Conservation (phyloP, 768 basidiomycete genomes). For the Boletus rubescentipes region DNA sequence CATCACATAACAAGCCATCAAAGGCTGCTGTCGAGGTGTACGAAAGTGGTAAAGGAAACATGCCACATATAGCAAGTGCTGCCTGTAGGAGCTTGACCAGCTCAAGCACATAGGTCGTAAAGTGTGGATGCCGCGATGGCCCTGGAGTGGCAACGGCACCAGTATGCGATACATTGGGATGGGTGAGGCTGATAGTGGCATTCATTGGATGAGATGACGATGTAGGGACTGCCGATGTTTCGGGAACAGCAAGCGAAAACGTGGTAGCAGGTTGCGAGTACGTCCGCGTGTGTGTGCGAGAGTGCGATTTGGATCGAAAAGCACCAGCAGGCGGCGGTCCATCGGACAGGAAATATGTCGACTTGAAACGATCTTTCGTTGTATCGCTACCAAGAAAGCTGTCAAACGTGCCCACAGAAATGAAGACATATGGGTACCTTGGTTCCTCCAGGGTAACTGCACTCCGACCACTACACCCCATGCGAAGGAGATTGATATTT, state of each 20-base stretch:
- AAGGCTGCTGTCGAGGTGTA: conserved; percentile 19
- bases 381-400: conserved; percentile 51
- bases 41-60: conserved; percentile 42
- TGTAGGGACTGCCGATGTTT: conserved; percentile 24
- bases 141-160: conserved; percentile 5
- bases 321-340: conserved; percentile 18
- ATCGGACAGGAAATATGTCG: conserved; percentile 62
- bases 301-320: conserved; percentile 30
- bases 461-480: conserved; percentile 78
- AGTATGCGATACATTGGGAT: conserved; percentile 17
- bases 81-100: conserved; percentile 75
- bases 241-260: conserved; percentile 22
- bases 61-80: conserved; percentile 67
- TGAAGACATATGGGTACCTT: conserved; percentile 37
- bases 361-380: conserved; percentile 77
- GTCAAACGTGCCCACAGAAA: conserved; percentile 4
- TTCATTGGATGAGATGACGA: conserved; percentile 22
- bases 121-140: conserved; percentile 38
- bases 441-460: conserved; percentile 79
- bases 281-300: conserved; percentile 29
- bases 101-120: conserved; percentile 69
- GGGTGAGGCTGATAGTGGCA: conserved; percentile 10
- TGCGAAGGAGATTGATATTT: conserved; percentile 81
- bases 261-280: conserved; percentile 28
- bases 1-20: conserved; percentile 78